Evolutionary conservation across 805 yeast genomes (phyloP), one percentile per base, ranked within the genome.

Genomic region (Blastobotrys robertii): DNA sequence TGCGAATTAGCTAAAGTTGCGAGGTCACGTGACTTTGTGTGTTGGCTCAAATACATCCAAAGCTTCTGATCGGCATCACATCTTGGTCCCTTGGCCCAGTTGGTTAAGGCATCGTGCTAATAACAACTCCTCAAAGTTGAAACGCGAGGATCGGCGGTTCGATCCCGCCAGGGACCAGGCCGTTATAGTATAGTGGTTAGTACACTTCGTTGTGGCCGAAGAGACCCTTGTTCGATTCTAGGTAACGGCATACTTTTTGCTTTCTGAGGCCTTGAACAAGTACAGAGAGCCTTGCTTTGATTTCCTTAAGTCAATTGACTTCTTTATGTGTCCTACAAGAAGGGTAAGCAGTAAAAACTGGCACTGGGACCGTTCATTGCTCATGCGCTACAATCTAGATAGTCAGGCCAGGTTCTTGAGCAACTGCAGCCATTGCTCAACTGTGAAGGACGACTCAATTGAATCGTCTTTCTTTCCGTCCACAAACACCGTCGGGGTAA

Each of bases 401-500:
- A 19, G 25, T 19, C 25, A 19, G 6, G 25, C 25, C 25, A 19
- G 6, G 6, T 19, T 19, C 37, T 15, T 15, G 12, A 56, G 47
- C 47, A 54, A 54, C 40, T 55, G 58, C 10, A 52, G 15, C 72
- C 72, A 66, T 9, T 69, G 70, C 2, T 67, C 77, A 4, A 67
- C 53, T 4, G 74, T 65, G 40, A 78, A 73, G 7, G 86, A 76
- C 35, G 86, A 77, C 52, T 80, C 82, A 53, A 85, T 70, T 5
- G 67, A 52, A 30, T 67, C 66, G 49, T 72, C 73, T 15, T 69
- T 68, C 39, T 81, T 74, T 1, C 95, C 95, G 58, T 84, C 74
- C 33, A 85, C 64, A 14, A 73, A 60, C 10, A 84, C 82, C 3
- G 92, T 79, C 14, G 95, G 95, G 2, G 92, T 83, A n/a, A 82